Base-by-base conservation (phyloP, 805 yeast genomes). In the Metschnikowia matae region DNA sequence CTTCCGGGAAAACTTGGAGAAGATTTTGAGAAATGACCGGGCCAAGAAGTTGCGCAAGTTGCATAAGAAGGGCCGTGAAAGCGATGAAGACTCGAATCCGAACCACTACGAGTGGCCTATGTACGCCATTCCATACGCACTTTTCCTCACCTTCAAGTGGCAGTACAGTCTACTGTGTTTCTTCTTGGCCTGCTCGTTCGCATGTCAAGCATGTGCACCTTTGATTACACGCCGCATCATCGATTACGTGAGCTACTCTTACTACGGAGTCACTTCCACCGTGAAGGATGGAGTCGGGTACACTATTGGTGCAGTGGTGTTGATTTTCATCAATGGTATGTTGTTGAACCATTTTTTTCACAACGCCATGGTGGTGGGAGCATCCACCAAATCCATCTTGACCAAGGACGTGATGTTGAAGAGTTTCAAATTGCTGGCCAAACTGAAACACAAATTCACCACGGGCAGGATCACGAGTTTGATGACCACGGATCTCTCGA, bases 271-370 rank as follows among this genome's bases (percentile, higher is more conserved):
- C 13, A 67, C 68, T 10, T 56, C 66, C 23, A 64, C 71, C 8
- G 68, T 71, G 49, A 84, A 82, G 33, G 71, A 68, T 39, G 96
- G 96, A 51, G 73, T 87, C 17, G 96, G 94, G 7, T 86, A 80
- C 57, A 85, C 91, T 7, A 68, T 89, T 44, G 96, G 91, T 17
- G 74, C 87, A 10, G 77, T 83, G 39, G 55, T 71, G 1, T 70
- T 90, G 65, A 79, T 85, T 56, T 54, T 62, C 48, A 42, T 69
- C 40, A 71, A 70, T 53, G 77, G 77, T 11, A 57, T 73, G 41
- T 62, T 70, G 36, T 53, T 71, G 37, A 74, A 73, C 57, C 79
- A 74, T 54, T 70, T 63, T 49, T 72, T 71, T 60, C 74, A 74
- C 54, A 64, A 66, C 47, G 65, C 75, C 21, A 72, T 71, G 76